A percentile compares a stretch with the other conserved stretches of the same genome.
phyloP scores from a whole-genome alignment of 225 moss, liverwort and hornwort species.

The Pleurozium schreberi region DNA sequence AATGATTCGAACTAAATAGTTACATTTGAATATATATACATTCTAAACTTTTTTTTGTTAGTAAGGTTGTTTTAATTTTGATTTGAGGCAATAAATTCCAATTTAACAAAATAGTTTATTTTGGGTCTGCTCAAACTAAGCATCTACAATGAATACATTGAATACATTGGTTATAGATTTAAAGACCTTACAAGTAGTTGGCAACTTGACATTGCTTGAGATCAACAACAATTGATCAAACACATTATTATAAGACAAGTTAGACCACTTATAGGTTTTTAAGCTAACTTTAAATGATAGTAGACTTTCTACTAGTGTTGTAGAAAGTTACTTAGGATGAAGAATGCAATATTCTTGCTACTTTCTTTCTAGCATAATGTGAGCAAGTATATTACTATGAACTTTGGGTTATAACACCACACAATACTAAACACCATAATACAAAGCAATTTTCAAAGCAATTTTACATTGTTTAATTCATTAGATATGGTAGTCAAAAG shows the following conservation, averaged over 20 bases:
- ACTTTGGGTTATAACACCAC: not conserved
- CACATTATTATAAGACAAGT: not conserved
- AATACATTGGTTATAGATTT: not conserved
- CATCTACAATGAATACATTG: not conserved
- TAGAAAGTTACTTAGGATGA: not conserved
- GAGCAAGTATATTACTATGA: fast-evolving
- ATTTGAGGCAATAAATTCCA: not conserved
- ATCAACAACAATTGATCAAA: not conserved
- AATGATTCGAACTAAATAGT: too few relatives aligned
- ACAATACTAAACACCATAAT: not conserved
- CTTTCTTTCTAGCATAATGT: not conserved
- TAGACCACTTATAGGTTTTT: not conserved
- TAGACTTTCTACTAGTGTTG: not conserved
- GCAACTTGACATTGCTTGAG: fast-evolving
- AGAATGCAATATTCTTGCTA: not conserved
- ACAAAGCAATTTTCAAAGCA: not conserved
- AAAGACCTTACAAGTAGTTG: not conserved
- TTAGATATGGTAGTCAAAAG: not conserved
- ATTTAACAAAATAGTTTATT: not conserved
- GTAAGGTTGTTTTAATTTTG: too few relatives aligned
- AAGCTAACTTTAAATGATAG: not conserved
- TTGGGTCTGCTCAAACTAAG: fast-evolving
- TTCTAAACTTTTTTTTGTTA: too few relatives aligned
- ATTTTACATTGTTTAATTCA: not conserved
- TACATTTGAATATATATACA: too few relatives aligned